Conservation (phyloP, 768 basidiomycete genomes). For the Russula sp. region DNA sequence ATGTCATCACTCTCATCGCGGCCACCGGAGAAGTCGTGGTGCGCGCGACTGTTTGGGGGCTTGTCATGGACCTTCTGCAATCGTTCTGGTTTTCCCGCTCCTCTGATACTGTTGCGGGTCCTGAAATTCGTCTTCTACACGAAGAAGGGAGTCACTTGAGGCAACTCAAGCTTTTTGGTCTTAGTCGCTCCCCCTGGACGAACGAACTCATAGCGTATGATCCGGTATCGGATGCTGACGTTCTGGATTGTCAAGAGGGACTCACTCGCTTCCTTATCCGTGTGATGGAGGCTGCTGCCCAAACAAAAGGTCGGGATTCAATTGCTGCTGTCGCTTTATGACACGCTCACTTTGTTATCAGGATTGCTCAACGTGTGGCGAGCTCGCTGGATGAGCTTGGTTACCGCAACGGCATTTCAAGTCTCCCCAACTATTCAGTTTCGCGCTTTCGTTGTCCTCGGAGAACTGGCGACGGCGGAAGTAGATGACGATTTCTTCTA, state of each 20-base stretch:
- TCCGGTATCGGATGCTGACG: slow-evolving; percentile 49
- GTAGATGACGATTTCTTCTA: slow-evolving; percentile 93
- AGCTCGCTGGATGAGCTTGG: slow-evolving; percentile 89
- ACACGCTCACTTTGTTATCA: slow-evolving; percentile 35
- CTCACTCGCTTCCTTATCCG: slow-evolving; percentile 61
- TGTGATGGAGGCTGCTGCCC: slow-evolving; percentile 61
- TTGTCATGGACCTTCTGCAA: slow-evolving; percentile 79
- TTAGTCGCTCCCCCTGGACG: slow-evolving; percentile 56
- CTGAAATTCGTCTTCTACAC: slow-evolving; percentile 61
- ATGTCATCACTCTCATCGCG: slow-evolving; percentile 74
- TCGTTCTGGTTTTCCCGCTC: slow-evolving; percentile 59
- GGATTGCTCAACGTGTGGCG: slow-evolving; percentile 85
- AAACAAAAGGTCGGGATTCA: slow-evolving; percentile 58
- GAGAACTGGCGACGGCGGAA: slow-evolving; percentile 75
- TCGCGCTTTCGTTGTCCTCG: slow-evolving; percentile 80
- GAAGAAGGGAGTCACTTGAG: slow-evolving; percentile 56
- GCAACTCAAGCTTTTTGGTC: slow-evolving; percentile 68
- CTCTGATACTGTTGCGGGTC: slow-evolving; percentile 53
- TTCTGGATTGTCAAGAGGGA: slow-evolving; percentile 63
- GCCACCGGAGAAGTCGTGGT: slow-evolving; percentile 71
- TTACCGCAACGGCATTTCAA: slow-evolving; percentile 87
- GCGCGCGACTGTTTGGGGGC: slow-evolving; percentile 78
- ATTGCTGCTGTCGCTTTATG: neutral
- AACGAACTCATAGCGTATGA: slow-evolving; percentile 68
- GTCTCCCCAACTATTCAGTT: slow-evolving; percentile 84